Base-by-base conservation (phyloP, 2,329 filamentous ascomycete species). In the Cercospora nicotianae region DNA sequence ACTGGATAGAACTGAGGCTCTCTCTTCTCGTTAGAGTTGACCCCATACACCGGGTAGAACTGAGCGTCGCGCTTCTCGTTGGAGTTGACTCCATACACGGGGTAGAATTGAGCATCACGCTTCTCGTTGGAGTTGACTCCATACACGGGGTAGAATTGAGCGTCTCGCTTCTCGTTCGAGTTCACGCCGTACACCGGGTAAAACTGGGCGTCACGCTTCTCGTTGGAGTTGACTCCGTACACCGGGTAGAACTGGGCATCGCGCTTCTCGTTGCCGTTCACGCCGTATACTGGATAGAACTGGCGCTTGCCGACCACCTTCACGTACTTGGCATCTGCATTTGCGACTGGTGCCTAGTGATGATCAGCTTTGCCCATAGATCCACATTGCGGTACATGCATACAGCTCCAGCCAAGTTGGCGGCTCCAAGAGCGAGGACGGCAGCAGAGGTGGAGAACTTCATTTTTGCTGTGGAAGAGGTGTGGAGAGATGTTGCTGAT, bases 261-360 rank as follows among this genome's bases (percentile, higher is more conserved):
- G 6, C 61, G 23, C 45, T 63, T 63, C 61, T 63, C 42, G 16
- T 51, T 36, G 33, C 33, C 13, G 33, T 16, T 36, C 33, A 36
- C 33, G 20, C 60, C 60, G n/a, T 63, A 63, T 3, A 63, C 61
- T 18, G 61, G 61, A 28, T 63, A 63, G 48, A 63, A 63, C 16
- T 63, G 61, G 45, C 61, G 61, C 30, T 63, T 63, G 61, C 61
- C 61, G 8, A 63, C 61, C 30, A 63, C 28, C 61, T 63, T 63
- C 45, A 53, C 51, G 61, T 63, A 63, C 26, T 53, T 48, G n/a
- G 61, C 39, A 23, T 55, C 23, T 53, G 61, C 45, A 23, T 63
- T 48, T 23, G 61, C 42, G 12, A 63, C 61, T 28, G 61, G 61
- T 53, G 61, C 61, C 61, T 63, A n/a, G 10, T 30, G 9, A 20